A percentile compares a stretch with the other conserved stretches of the same genome.
These are phyloP conservation scores for Leucocoprinus leucothites DNA, from an alignment of 768 basidiomycete species.

Conservation along the genomic window DNA sequence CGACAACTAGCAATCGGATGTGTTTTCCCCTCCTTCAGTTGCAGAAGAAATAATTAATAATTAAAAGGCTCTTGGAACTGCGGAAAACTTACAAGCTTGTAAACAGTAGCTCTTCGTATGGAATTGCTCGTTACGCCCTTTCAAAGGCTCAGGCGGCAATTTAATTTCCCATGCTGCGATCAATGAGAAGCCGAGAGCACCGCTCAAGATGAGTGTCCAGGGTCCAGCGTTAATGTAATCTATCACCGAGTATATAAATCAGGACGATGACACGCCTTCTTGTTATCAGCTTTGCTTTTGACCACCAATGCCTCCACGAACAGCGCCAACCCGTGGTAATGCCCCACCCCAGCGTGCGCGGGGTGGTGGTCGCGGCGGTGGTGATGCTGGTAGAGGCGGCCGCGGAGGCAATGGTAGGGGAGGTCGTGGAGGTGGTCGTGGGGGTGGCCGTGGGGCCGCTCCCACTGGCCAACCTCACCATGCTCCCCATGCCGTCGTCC, in stretches of 20 bases:
- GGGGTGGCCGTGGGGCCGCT: slow-evolving; percentile 28
- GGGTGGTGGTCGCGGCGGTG: slow-evolving; percentile 17
- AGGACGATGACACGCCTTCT: not conserved
- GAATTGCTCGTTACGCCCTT: not conserved
- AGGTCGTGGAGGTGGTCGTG: not conserved
- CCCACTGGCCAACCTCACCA: slow-evolving; percentile 24
- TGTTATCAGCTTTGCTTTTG: slow-evolving; percentile 12
- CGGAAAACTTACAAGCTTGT: no score
- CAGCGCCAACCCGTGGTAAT: slow-evolving; percentile 22
- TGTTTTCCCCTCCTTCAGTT: no score
- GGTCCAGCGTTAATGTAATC: slow-evolving; percentile 1
- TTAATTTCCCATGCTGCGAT: not conserved
- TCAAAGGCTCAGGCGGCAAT: not conserved
- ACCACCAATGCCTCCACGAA: slow-evolving; percentile 38
- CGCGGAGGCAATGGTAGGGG: not conserved
- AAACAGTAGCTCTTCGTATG: not conserved
- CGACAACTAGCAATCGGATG: no score
- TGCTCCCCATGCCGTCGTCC: slow-evolving; percentile 6
- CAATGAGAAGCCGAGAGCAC: not conserved
- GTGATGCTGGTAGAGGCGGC: slow-evolving; percentile 23
- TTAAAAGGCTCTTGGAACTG: no score
- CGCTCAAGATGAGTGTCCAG: not conserved
- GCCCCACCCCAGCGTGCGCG: slow-evolving; percentile 24
- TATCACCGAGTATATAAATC: slow-evolving; percentile 1
- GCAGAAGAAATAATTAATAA: no score